Base-by-base conservation (phyloP, 2,329 filamentous ascomycete species). In the Aspergillus ustus region DNA sequence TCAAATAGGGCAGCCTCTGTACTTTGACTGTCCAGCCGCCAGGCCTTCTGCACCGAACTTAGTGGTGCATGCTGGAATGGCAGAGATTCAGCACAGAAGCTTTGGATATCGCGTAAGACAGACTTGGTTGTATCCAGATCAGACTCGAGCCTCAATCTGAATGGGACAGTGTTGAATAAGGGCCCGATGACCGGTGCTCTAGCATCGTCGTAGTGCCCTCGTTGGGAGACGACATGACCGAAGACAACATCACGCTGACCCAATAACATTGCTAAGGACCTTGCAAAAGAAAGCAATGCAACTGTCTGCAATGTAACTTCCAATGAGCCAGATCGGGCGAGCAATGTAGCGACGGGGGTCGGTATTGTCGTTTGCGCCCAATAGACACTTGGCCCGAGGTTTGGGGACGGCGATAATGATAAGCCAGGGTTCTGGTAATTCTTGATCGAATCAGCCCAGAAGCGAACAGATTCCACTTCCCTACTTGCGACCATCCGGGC, bases 11-110 rank as follows among this genome's bases (percentile, higher is more conserved):
- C 11, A 0, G 50, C 7, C 22, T n/a, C 11, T 9, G 11, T 15
- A 34, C 6, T 34, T 8, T 57, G 44, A 4, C 28, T 37, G 8
- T 13, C 34, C 7, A 7, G 9, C 22, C 54, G 44, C 29, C 25
- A 49, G 7, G 8, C 15, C 2, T 9, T 57, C 19, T 57, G 54
- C n/a, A 57, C 43, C 7, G 22, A 4, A 15, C 28, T 22, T 2
- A 57, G 9, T 15, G 54, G 34, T 28, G 46, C 54, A 37, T 49
- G 54, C 44, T 57, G 54, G 25, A 17, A 25, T n/a, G 8, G 7
- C n/a, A 43, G 54, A 19, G 54, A n/a, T 31, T 57, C 54, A 4
- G 54, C 44, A 49, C 31, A 15, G 17, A 49, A 49, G 2, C 9
- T n/a, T 25, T 57, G 44, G 15, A 57, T 25, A 4, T 7, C 15